phyloP scores from a whole-genome alignment of 352 stramenopile genomes.

The Phytophthora citrophthora region DNA sequence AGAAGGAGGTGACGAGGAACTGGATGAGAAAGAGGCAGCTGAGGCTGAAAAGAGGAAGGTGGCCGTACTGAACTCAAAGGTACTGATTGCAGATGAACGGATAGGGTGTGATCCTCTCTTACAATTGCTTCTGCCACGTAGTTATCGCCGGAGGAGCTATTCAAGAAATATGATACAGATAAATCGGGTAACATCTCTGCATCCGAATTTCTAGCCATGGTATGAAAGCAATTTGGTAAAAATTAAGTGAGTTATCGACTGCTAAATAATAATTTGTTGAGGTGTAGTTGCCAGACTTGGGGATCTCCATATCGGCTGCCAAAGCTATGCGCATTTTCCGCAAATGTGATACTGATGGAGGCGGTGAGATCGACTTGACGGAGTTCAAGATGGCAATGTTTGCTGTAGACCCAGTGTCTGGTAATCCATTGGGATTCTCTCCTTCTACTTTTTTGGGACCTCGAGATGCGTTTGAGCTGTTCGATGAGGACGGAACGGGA shows the following conservation, averaged over 20 bases:
- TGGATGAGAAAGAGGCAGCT: constrained; percentile 30
- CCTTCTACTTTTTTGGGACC: constrained; percentile 85
- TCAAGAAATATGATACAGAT: constrained; percentile 93
- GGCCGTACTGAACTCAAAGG: constrained; percentile 68
- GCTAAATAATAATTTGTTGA: constrained; percentile 1
- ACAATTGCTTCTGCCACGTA: constrained; percentile 19
- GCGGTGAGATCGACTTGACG: constrained; percentile 91
- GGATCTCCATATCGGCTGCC: constrained; percentile 86
- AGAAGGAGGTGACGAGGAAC: constrained; percentile 26
- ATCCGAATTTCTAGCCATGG: constrained; percentile 90
- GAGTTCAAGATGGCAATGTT: constrained; percentile 96
- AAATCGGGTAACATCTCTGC: constrained; percentile 91
- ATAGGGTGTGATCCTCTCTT: not conserved
- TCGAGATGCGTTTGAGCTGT: constrained; percentile 92
- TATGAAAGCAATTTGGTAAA: constrained; percentile 23
- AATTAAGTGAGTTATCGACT: no score
- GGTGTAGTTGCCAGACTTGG: constrained; percentile 83
- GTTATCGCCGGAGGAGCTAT: constrained; percentile 89
- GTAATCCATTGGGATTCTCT: constrained; percentile 81
- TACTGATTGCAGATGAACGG: constrained; percentile 7
- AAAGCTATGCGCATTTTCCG: constrained; percentile 93
- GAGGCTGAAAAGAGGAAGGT: constrained; percentile 71
- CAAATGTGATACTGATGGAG: constrained; percentile 90
- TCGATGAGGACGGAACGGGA: constrained; percentile 90
- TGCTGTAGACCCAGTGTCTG: constrained; percentile 86